Evolutionary conservation across 23 red algal species (phyloP).

Genomic region (Gracilaria caudata): DNA sequence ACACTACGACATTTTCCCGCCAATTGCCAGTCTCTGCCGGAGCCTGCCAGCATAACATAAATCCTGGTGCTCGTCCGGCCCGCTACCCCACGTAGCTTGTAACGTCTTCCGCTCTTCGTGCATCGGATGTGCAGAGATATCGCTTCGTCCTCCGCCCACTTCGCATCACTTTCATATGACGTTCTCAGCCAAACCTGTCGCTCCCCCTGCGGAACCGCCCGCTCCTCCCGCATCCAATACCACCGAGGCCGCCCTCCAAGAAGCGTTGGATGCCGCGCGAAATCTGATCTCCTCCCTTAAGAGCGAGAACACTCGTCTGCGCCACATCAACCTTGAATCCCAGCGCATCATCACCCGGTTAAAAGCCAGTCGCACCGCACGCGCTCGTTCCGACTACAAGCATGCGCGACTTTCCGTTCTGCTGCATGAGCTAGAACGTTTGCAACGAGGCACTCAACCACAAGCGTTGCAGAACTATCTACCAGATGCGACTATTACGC

Average conservation of each 20-base stretch:
- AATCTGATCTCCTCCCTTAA: not conserved
- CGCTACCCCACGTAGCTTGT: too few species aligned
- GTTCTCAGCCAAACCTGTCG: not conserved
- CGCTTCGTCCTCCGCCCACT: not conserved
- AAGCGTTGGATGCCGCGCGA: not conserved
- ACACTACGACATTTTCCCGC: not conserved
- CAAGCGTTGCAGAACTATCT: not conserved
- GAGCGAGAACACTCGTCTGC: slow-evolving; percentile 1
- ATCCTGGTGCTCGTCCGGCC: too few species aligned
- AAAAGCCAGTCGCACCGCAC: not conserved
- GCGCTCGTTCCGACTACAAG: slow-evolving; percentile 23
- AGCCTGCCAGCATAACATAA: not conserved
- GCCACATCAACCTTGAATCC: slow-evolving; percentile 19
- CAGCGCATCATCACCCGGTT: slow-evolving; percentile 8
- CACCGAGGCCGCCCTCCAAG: slow-evolving; percentile 3
- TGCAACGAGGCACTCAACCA: slow-evolving; percentile 14
- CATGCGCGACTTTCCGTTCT: slow-evolving; percentile 21
- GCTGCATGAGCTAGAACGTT: slow-evolving; percentile 1
- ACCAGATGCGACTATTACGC: slow-evolving; percentile 8
- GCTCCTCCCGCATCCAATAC: not conserved
- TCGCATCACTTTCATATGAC: not conserved
- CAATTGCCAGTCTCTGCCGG: not conserved
- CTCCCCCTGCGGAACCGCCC: not conserved
- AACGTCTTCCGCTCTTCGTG: too few species aligned
- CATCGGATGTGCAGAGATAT: too few species aligned